Evolutionary conservation across 306 rosid genomes (phyloP), one percentile per base, ranked within the genome.

Genomic region (Vigna unguiculata): DNA sequence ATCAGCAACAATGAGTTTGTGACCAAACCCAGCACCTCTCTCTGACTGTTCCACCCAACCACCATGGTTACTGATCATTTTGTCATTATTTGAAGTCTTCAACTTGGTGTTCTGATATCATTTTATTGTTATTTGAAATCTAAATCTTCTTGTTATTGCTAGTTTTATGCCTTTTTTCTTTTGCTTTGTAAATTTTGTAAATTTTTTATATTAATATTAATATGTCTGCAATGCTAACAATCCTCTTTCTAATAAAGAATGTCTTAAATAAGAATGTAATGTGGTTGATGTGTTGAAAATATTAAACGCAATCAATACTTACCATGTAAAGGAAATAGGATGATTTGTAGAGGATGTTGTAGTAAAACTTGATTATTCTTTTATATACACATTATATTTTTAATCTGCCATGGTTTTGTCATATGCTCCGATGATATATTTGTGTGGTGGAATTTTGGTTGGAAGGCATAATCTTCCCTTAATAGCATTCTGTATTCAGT

Each of bases 121-220:
- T 16, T 58, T 28, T 58, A 58, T 59, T 59, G 65, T 59, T 60
- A 30, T 60, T 15, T 60, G 21, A 60, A 30, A 21, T 60, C 20
- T 14, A 15, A 25, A 60, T 7, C 21, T 60, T 60, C 2, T 14
- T 38, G 43, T 2, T 15, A 28, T 59, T 59, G 38, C 32, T 15
- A 60, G 21, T 30, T 30, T 15, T 7, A 6, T 59, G 63, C 1
- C 0, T 53, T 53, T 53, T 53, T 17, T 28, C 32, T 28, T 28
- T 28, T 28, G 32, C 32, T 28, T 28, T 28, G 32, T 28, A 28
- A n/a, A n/a, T n/a, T n/a, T n/a, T n/a, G n/a, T n/a, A n/a, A n/a
- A 28, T 28, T 28, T 28, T 28, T 28, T 28, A 4, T 28, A 28
- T 28, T 25, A 28, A 4, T 28, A 28, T 28, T 28, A 28, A 4